Percentiles rank a stretch among this genome's conserved stretches.
These are phyloP conservation scores for Suillus americanus DNA, from an alignment of 768 basidiomycete species.

Conservation along the genomic window DNA sequence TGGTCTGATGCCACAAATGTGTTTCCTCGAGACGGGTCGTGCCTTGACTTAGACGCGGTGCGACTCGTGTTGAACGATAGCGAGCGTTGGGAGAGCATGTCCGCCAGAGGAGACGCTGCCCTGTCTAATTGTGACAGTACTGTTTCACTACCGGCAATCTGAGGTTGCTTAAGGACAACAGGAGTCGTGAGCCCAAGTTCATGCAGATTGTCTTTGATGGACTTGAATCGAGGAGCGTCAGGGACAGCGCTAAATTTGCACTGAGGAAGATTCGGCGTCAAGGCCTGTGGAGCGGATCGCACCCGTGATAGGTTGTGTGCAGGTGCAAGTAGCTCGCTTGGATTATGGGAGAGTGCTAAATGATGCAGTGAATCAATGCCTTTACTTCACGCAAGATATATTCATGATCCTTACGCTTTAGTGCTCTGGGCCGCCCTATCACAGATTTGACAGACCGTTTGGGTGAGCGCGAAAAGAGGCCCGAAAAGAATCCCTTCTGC, in stretches of 20 bases:
- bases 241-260: background rate
- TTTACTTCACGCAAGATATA: background rate
- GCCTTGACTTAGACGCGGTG: background rate
- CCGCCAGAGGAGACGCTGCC: too few relatives aligned
- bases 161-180: constrained; percentile 3
- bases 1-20: background rate
- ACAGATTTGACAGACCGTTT: background rate
- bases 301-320: background rate
- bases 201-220: constrained; percentile 4
- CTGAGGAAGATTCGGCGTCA: too few relatives aligned
- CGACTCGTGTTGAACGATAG: background rate
- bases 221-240: background rate
- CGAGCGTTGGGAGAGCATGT: background rate
- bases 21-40: background rate
- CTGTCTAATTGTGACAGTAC: background rate
- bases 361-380: background rate
- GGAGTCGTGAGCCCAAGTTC: constrained; percentile 7
- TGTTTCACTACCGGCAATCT: background rate
- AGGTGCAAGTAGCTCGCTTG: background rate
- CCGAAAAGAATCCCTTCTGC: background rate
- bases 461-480: background rate
- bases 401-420: background rate
- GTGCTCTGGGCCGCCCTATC: background rate
- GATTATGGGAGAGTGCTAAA: background rate
- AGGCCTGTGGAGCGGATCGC: background rate